These are phyloP conservation scores for Singerocomus inundabilis DNA, from an alignment of 1,284 basidiomycete species.

Conservation along the genomic window DNA sequence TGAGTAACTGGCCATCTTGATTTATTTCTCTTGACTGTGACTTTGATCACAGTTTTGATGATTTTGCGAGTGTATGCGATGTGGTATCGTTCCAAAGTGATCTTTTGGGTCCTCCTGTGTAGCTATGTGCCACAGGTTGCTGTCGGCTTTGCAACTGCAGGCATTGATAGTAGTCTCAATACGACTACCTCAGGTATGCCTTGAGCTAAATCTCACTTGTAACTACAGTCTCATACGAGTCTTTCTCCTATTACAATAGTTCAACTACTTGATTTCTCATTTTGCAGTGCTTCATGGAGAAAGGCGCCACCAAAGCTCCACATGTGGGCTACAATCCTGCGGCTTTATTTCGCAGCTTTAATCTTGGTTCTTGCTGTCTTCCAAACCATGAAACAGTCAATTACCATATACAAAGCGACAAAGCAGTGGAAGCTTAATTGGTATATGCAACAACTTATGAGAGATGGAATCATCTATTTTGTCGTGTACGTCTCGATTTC, in stretches of 20 bases:
- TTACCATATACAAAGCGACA: neutral
- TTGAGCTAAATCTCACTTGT: no score
- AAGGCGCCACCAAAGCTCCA: rapidly evolving
- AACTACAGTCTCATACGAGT: neutral
- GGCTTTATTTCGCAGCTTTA: neutral
- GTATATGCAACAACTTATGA: neutral
- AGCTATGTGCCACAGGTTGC: neutral
- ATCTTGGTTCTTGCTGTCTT: neutral
- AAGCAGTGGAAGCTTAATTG: neutral
- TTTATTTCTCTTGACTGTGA: neutral
- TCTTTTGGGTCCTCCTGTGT: neutral
- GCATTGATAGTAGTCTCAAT: no score
- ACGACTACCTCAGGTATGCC: neutral
- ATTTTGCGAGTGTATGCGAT: no score
- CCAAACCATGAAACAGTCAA: neutral
- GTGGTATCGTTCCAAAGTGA: neutral
- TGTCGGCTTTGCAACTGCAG: no score
- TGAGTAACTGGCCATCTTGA: neutral
- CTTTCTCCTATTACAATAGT: neutral
- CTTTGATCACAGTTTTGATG: neutral
- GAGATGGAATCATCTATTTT: neutral
- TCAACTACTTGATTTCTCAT: neutral
- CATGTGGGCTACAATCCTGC: neutral
- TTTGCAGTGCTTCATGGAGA: no score
- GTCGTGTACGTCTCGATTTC: neutral